Base-by-base conservation (phyloP, 345 rosid genomes). In the Turritis glabra region DNA sequence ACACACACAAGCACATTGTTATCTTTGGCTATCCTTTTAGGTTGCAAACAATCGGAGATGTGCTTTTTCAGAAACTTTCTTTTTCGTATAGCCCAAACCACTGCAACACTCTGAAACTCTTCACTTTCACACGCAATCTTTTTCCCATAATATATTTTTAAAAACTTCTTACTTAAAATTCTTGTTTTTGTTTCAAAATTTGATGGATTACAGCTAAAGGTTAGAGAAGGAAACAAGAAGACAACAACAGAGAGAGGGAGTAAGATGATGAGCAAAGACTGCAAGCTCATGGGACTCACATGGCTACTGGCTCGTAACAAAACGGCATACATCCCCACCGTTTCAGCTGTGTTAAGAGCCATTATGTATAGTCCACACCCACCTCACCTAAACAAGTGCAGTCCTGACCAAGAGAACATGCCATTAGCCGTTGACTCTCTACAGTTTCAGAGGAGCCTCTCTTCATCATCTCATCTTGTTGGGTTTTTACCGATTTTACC, bases 351-450 rank as follows among this genome's bases (percentile, higher is more conserved):
- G 40, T 75, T 96, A 23, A 83, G 99, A 68, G 99, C 99, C 58
- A 80, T 92, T 22, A 89, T 96, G 98, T 92, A 92, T 80, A 96
- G 90, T 51, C 77, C 95, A 10, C 89, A 87, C 83, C 91, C 92
- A 18, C 88, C 91, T 14, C 94, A 83, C 72, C 83, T 85, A 71
- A 82, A 89, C 63, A 88, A 82, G 78, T 96, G 99, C 32, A 96
- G 97, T 76, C 98, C 98, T 12, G 98, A 92, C 83, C 98, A 92
- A 75, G 99, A 96, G 84, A 90, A 92, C 89, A 96, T 96, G 99
- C 99, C 99, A 2, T 81, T 96, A 62, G 99, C 99, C 40, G 98
- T 92, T 51, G 99, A 96, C 83, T 96, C 99, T 54, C 90, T 92
- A 5, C 96, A 92, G 85, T 84, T 95, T 50, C 85, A 85, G 35